A percentile compares a stretch with the other conserved stretches of the same genome.
Conservation (phyloP, 495 filamentous ascomycete genomes). For the Podospora fimiseda region DNA sequence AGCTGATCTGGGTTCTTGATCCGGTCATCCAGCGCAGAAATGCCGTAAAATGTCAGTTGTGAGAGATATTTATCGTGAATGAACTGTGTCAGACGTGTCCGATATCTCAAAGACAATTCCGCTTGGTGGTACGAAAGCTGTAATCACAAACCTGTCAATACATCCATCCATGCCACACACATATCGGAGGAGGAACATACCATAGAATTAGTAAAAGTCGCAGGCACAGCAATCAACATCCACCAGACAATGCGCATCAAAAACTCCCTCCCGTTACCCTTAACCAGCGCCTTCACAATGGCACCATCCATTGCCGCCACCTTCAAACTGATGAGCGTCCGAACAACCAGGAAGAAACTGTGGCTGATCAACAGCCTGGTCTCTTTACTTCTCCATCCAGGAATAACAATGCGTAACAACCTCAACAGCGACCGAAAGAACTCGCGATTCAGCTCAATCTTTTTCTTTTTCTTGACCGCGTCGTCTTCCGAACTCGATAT, state of each 20-base stretch:
- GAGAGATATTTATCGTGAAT: slow-evolving; percentile 92
- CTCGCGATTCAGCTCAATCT: slow-evolving; percentile 88
- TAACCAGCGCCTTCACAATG: slow-evolving; percentile 83
- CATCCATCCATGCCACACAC: not conserved
- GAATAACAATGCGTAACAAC: slow-evolving; percentile 80
- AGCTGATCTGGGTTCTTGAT: slow-evolving; percentile 99
- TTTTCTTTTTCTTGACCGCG: slow-evolving; percentile 53
- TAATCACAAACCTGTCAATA: slow-evolving; percentile 5
- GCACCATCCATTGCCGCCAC: slow-evolving; percentile 93
- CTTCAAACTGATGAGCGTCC: slow-evolving; percentile 89
- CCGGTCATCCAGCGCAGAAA: slow-evolving; percentile 90
- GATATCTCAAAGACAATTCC: slow-evolving; percentile 84
- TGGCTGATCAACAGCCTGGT: slow-evolving; percentile 78
- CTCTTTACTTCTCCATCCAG: slow-evolving; percentile 85
- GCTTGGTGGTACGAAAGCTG: slow-evolving; percentile 97
- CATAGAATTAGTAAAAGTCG: slow-evolving; percentile 99
- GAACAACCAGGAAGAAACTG: slow-evolving; percentile 68
- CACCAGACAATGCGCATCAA: slow-evolving; percentile 88
- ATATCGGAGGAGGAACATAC: slow-evolving; percentile 42
- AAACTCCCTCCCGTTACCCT: slow-evolving; percentile 88
- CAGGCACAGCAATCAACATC: slow-evolving; percentile 97
- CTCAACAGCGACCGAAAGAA: slow-evolving; percentile 83
- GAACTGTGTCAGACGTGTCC: slow-evolving; percentile 82
- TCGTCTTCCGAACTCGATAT: slow-evolving; percentile 39
- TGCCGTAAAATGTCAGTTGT: slow-evolving; percentile 95